phyloP scores from a whole-genome alignment of 176 grass and related monocot genomes.

The Musa beccarii region DNA sequence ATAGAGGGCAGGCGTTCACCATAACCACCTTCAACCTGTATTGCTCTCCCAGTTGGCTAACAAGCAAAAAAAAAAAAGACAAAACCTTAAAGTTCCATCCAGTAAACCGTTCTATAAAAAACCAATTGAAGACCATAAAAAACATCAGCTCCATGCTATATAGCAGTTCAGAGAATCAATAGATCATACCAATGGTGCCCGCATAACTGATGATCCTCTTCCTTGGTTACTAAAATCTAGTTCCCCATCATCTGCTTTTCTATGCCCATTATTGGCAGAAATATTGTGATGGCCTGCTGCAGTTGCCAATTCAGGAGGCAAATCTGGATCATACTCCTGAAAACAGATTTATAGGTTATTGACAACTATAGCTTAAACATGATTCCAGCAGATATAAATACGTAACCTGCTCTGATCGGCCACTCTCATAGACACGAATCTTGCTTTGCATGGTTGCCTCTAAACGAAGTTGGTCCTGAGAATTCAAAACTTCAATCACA shows the following conservation, averaged over 20 bases:
- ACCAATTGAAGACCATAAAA: slow-evolving; percentile 12
- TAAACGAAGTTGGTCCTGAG: slow-evolving; percentile 68
- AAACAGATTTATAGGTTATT: slow-evolving; percentile 23
- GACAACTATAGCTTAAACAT: neutral
- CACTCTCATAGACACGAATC: slow-evolving; percentile 96
- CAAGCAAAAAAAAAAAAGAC: slow-evolving; percentile 17
- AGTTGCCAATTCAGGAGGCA: slow-evolving; percentile 95
- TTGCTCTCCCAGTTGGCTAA: slow-evolving; percentile 89
- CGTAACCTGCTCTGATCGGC: slow-evolving; percentile 71
- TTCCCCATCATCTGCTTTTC: slow-evolving; percentile 36
- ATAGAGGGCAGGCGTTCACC: slow-evolving; percentile 74
- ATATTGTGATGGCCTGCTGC: slow-evolving; percentile 60
- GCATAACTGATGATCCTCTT: slow-evolving; percentile 40
- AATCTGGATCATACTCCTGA: slow-evolving; percentile 93
- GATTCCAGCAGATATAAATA: slow-evolving; percentile 21
- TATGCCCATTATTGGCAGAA: slow-evolving; percentile 38
- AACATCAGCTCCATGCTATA: neutral
- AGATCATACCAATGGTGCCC: slow-evolving; percentile 44
- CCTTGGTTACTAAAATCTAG: slow-evolving; percentile 45
- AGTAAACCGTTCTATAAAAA: neutral
- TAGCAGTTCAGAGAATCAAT: slow-evolving; percentile 5
- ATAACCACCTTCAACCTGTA: slow-evolving; percentile 78
- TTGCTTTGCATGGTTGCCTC: slow-evolving; percentile 99
- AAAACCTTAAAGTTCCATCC: slow-evolving; percentile 12
- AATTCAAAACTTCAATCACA: slow-evolving; percentile 22